phyloP scores from a whole-genome alignment of 2,329 filamentous ascomycete genomes.

The Thelonectria blattea region DNA sequence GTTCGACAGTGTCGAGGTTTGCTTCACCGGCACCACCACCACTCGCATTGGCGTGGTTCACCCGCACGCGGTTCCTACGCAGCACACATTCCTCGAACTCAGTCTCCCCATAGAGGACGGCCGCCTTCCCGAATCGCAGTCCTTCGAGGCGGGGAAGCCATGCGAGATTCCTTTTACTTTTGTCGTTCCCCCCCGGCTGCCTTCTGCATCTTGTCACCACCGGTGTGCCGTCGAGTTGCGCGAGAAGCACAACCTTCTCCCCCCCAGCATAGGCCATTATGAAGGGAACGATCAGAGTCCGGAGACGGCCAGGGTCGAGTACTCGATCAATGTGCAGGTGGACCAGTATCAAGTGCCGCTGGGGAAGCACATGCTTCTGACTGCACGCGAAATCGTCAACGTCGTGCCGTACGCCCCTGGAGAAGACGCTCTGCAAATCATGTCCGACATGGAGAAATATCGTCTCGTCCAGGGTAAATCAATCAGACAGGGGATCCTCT shows the following conservation, averaged over 20 bases:
- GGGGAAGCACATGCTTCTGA: background rate
- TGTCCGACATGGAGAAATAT: constrained; percentile 15
- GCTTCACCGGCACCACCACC: constrained; percentile 17
- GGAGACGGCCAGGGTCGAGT: constrained; percentile 20
- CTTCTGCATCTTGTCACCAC: constrained; percentile 25
- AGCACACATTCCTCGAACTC: constrained; percentile 27
- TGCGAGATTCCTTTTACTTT: constrained; percentile 29
- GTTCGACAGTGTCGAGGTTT: constrained; percentile 23
- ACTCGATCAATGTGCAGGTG: constrained; percentile 19
- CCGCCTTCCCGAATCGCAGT: constrained; percentile 5
- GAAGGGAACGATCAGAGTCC: constrained; percentile 29
- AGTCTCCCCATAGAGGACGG: constrained; percentile 24
- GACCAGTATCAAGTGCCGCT: background rate
- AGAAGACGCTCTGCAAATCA: constrained; percentile 25
- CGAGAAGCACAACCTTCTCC: constrained; percentile 25
- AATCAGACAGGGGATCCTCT: constrained; percentile 26
- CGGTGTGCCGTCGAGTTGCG: constrained; percentile 3
- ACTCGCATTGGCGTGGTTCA: constrained; percentile 24
- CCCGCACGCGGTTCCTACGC: constrained; percentile 13
- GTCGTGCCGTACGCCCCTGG: constrained; percentile 28
- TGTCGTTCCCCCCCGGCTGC: constrained; percentile 28
- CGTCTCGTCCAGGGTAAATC: constrained; percentile 23
- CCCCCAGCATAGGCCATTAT: constrained; percentile 30
- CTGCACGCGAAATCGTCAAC: constrained; percentile 18
- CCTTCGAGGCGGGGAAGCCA: constrained; percentile 14